phyloP scores from a whole-genome alignment of 495 filamentous ascomycete species.

The Hypoxylon trugodes region DNA sequence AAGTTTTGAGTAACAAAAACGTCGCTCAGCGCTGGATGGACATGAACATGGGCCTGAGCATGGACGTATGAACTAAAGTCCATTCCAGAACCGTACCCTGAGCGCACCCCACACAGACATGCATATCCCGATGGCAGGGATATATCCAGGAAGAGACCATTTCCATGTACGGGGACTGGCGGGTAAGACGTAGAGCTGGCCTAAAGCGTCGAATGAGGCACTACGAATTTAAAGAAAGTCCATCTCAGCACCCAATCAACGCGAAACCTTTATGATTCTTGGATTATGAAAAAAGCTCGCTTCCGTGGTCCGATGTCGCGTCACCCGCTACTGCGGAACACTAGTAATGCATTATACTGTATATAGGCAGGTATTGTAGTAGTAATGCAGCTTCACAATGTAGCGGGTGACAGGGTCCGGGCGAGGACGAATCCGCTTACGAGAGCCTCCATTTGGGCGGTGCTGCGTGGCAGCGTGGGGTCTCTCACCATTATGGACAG shows the following conservation, averaged over 20 bases:
- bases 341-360: slow-evolving; percentile 20
- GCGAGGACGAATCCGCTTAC: slow-evolving; percentile 24
- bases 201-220: slow-evolving; percentile 23
- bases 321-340: slow-evolving; percentile 34
- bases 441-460: slow-evolving; percentile 36
- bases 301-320: slow-evolving; percentile 38
- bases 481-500: slow-evolving; percentile 13
- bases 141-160: slow-evolving; percentile 19
- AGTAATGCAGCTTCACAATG: slow-evolving; percentile 15
- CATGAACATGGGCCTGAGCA: too few species aligned
- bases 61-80: slow-evolving; percentile 24
- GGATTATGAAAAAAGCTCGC: slow-evolving; percentile 30
- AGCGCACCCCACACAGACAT: slow-evolving; percentile 44
- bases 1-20: slow-evolving; percentile 35
- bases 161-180: slow-evolving; percentile 34
- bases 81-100: slow-evolving; percentile 35
- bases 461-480: slow-evolving; percentile 41
- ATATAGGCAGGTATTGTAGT: slow-evolving; percentile 17
- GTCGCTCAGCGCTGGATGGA: slow-evolving; percentile 2
- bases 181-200: slow-evolving; percentile 27
- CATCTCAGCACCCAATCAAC: slow-evolving; percentile 30
- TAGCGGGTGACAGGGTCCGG: slow-evolving; percentile 29
- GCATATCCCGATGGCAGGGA: slow-evolving; percentile 42
- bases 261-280: not conserved
- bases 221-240: slow-evolving; percentile 29